phyloP scores from a whole-genome alignment of 495 filamentous ascomycete genomes.

The Penicillium simplicissimum region DNA sequence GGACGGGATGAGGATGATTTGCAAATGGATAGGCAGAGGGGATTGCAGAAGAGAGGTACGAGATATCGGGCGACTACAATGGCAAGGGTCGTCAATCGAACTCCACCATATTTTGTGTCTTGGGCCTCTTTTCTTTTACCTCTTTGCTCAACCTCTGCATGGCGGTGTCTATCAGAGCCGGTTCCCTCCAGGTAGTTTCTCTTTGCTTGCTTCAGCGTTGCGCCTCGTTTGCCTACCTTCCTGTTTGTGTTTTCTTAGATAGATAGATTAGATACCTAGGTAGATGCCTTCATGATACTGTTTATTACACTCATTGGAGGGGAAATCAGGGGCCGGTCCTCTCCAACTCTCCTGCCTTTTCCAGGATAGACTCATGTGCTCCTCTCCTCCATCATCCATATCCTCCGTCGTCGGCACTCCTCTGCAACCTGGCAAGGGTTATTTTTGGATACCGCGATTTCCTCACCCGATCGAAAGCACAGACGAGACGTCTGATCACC shows the following conservation, averaged over 20 bases:
- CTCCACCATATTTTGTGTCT: background rate
- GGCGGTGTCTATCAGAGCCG: constrained; percentile 12
- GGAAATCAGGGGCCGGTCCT: background rate
- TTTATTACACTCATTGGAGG: background rate
- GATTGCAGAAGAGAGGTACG: background rate
- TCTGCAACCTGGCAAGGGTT: background rate
- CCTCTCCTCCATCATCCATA: background rate
- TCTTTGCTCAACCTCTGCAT: constrained; percentile 12
- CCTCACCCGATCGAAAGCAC: background rate
- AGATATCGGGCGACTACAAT: constrained; percentile 13
- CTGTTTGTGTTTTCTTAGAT: constrained; percentile 18
- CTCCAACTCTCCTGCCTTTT: constrained; percentile 1
- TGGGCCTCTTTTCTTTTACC: background rate
- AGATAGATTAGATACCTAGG: constrained; percentile 34
- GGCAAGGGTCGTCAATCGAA: constrained; percentile 2
- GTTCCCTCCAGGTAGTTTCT: constrained; percentile 8
- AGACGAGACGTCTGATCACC: background rate
- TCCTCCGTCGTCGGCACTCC: constrained; percentile 2
- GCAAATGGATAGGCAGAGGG: background rate
- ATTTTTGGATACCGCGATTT: constrained; percentile 13
- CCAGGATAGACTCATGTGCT: background rate
- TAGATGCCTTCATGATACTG: constrained; percentile 7
- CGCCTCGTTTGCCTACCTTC: background rate
- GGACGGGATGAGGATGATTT: background rate
- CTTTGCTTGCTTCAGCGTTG: constrained; percentile 10